Evolutionary conservation across 2,329 filamentous ascomycete genomes (phyloP).

Genomic region (Taxawa tesnikishii): DNA sequence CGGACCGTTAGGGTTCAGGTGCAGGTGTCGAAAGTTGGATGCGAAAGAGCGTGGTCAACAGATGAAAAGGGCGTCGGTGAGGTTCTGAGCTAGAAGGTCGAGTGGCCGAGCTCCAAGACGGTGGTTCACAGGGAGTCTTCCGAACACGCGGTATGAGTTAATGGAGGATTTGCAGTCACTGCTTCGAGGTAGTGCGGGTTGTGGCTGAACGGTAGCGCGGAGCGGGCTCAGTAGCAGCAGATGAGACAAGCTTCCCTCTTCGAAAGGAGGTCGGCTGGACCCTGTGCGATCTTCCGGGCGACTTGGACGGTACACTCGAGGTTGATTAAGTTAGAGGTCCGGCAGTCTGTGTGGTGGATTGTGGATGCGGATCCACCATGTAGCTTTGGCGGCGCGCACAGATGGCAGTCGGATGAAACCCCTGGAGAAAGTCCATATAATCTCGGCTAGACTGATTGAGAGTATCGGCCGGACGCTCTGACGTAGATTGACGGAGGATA

Average conservation of each 20-base stretch:
- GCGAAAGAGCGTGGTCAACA: constrained; percentile 5
- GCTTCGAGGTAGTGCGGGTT: constrained; percentile 2
- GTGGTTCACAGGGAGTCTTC: constrained; percentile 1
- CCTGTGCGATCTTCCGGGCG: neutral
- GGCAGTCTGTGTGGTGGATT: neutral
- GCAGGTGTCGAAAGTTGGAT: constrained; percentile 3
- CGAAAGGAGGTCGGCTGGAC: neutral
- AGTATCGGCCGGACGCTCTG: neutral
- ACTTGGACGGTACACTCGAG: neutral
- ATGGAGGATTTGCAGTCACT: constrained; percentile 1
- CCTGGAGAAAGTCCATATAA: constrained; percentile 3
- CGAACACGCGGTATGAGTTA: constrained; percentile 1
- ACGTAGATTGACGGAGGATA: constrained; percentile 1
- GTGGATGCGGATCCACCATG: neutral
- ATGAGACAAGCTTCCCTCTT: constrained; percentile 4
- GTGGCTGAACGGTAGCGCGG: constrained; percentile 2
- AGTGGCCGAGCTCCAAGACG: neutral
- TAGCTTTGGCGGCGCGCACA: constrained; percentile 1
- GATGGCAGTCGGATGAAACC: neutral
- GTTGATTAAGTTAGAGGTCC: constrained; percentile 1
- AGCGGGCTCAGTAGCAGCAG: constrained; percentile 1
- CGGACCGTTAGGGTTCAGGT: constrained; percentile 1
- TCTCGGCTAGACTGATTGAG: constrained; percentile 4
- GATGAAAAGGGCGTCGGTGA: constrained; percentile 3
- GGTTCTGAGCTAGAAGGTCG: constrained; percentile 2